Conservation (phyloP, 2,329 filamentous ascomycete genomes). For the Huntiella savannae region DNA sequence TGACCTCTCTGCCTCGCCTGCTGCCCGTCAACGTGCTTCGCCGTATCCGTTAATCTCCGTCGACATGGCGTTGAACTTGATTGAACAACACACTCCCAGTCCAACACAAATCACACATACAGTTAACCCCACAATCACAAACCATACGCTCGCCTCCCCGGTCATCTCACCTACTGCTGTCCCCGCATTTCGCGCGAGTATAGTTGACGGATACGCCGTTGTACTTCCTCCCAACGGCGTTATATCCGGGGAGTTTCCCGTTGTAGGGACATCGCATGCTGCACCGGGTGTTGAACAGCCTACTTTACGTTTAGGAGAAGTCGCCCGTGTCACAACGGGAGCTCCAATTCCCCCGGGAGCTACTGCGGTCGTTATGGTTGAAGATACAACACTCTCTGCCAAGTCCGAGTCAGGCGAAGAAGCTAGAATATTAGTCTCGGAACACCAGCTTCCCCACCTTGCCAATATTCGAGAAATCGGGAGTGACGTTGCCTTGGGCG, state of each 20-base stretch:
- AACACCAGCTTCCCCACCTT: conserved; percentile 72
- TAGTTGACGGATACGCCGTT: conserved; percentile 89
- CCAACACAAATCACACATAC: conserved; percentile 18
- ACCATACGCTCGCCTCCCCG: conserved; percentile 64
- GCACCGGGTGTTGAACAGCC: conserved; percentile 46
- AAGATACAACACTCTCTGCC: conserved; percentile 64
- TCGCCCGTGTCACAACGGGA: conserved; percentile 85
- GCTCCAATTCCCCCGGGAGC: conserved; percentile 77
- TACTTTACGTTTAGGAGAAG: conserved; percentile 46
- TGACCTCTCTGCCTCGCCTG: conserved; percentile 40
- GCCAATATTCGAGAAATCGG: conserved; percentile 84
- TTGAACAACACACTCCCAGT: conserved; percentile 52
- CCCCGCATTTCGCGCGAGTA: conserved; percentile 84
- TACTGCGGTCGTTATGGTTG: conserved; percentile 78
- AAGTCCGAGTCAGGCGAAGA: conserved; percentile 65
- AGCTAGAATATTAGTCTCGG: conserved; percentile 19
- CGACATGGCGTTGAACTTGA: conserved; percentile 54
- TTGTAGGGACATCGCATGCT: conserved; percentile 73
- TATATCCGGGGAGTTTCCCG: conserved; percentile 66
- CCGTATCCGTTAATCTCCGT: conserved; percentile 88
- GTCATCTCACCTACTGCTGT: conserved; percentile 66
- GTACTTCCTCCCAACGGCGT: conserved; percentile 43
- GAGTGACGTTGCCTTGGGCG: conserved; percentile 58
- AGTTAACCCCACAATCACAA: conserved; percentile 37
- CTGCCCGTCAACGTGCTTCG: conserved; percentile 60